phyloP scores from a whole-genome alignment of 2,329 filamentous ascomycete genomes.

The Cercospora zeina region DNA sequence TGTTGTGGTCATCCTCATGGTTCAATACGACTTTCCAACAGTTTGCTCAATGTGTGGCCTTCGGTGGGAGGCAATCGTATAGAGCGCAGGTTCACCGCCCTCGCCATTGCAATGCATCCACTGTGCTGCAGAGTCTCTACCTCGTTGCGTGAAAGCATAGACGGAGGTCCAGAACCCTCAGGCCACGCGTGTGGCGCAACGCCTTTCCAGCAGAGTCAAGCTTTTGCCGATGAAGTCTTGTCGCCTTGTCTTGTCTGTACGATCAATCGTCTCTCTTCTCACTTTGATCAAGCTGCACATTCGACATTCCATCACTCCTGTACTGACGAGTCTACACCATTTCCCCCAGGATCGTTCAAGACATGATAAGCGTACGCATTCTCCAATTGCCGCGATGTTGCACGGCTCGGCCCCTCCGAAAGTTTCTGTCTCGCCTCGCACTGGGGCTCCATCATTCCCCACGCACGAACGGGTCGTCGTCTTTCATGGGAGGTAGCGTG shows the following conservation, averaged over 20 bases:
- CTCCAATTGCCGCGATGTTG: not conserved
- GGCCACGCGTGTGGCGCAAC: not conserved
- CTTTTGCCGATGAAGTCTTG: slow-evolving; percentile 3
- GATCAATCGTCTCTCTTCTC: not conserved
- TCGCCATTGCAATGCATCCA: too few relatives aligned
- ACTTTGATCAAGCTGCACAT: not conserved
- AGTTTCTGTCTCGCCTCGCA: slow-evolving; percentile 4
- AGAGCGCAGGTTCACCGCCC: too few relatives aligned
- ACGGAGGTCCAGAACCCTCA: not conserved
- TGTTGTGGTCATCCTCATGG: not conserved
- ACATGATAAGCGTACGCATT: not conserved
- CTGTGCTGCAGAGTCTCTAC: too few relatives aligned
- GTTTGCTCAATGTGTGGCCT: too few relatives aligned
- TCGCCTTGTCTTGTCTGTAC: not conserved
- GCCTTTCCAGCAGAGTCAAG: not conserved
- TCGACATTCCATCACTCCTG: not conserved
- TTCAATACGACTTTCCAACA: not conserved
- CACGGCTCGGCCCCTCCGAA: not conserved
- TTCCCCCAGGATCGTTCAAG: not conserved
- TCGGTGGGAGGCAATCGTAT: too few relatives aligned
- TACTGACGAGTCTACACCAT: too few relatives aligned
- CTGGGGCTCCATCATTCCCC: slow-evolving; percentile 2
- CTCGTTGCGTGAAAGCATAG: not conserved
- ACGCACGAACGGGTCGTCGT: not conserved
- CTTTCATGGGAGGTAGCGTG: slow-evolving; percentile 1